These are phyloP conservation scores for Leishmania tarentolae DNA, from an alignment of 208 protist species.

Conservation along the genomic window DNA sequence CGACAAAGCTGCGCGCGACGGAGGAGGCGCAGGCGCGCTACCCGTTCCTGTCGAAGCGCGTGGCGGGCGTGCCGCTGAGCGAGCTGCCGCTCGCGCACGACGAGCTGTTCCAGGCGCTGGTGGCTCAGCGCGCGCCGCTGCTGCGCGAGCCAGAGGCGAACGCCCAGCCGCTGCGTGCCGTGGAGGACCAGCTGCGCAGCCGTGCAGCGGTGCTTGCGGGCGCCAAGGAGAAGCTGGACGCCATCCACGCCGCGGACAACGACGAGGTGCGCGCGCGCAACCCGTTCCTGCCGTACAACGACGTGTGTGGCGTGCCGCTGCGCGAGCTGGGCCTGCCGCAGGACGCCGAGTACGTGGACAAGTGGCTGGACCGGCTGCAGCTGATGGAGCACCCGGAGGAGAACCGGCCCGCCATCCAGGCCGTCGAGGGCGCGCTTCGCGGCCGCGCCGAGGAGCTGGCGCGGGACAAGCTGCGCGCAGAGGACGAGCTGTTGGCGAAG, in stretches of 20 bases:
- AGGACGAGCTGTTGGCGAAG: slow-evolving; percentile 12
- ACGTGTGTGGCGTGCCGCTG: slow-evolving; percentile 34
- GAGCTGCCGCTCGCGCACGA: slow-evolving; percentile 40
- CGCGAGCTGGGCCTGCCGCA: slow-evolving; percentile 29
- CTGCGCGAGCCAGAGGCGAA: background rate
- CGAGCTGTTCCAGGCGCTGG: slow-evolving; percentile 24
- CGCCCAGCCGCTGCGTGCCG: background rate
- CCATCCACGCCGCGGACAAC: slow-evolving; percentile 23
- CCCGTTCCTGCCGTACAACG: slow-evolving; percentile 44
- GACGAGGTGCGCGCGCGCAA: slow-evolving; percentile 46
- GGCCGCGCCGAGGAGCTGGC: slow-evolving; percentile 43
- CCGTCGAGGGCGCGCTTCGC: slow-evolving; percentile 31
- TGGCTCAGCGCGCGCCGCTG: slow-evolving; percentile 26
- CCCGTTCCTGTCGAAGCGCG: slow-evolving; percentile 46
- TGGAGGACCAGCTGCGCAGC: background rate
- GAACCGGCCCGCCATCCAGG: slow-evolving; percentile 46
- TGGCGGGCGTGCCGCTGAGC: slow-evolving; percentile 43
- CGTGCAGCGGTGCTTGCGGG: slow-evolving; percentile 29
- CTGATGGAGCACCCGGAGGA: slow-evolving; percentile 43
- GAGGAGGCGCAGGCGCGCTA: slow-evolving; percentile 42
- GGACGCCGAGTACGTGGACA: slow-evolving; percentile 27
- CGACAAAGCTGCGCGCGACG: slow-evolving; percentile 30
- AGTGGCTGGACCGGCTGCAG: slow-evolving; percentile 33
- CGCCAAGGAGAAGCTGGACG: slow-evolving; percentile 25
- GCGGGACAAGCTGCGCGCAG: slow-evolving; percentile 28